These are phyloP conservation scores for Dissophora ornata DNA, from an alignment of 192 early-diverging fungal genomes.

Conservation along the genomic window DNA sequence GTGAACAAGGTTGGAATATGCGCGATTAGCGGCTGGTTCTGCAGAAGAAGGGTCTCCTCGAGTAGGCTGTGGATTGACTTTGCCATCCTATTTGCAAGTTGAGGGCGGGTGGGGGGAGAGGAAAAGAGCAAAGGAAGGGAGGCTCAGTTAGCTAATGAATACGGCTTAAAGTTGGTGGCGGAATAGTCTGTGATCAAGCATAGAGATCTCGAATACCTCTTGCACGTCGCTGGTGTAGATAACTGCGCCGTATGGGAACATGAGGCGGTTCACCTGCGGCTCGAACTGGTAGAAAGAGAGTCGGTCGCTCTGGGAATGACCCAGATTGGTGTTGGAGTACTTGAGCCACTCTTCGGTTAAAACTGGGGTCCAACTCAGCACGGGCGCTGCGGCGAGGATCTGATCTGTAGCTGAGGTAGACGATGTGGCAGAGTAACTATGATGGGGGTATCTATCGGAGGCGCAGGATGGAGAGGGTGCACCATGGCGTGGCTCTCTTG, in stretches of 20 bases:
- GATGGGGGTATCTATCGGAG: conserved; percentile 15
- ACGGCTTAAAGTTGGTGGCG: background rate
- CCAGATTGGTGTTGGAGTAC: background rate
- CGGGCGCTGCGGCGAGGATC: conserved; percentile 59
- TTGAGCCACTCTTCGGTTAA: conserved; percentile 45
- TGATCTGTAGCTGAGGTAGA: conserved; percentile 55
- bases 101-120: too few species aligned
- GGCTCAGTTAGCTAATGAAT: background rate
- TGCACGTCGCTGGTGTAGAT: conserved; percentile 33
- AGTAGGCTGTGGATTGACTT: conserved; percentile 32
- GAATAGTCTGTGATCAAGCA: too few species aligned
- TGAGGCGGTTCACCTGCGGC: conserved; percentile 34
- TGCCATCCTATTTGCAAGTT: conserved; percentile 38
- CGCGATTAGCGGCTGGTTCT: conserved; percentile 2
- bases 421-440: background rate
- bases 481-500: background rate
- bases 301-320: conserved; percentile 32
- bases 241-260: conserved; percentile 47
- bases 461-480: conserved; percentile 2
- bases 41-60: background rate
- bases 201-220: too few species aligned
- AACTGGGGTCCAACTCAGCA: conserved; percentile 54
- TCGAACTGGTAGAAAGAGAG: conserved; percentile 42
- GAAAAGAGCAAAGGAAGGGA: background rate
- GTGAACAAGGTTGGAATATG: conserved; percentile 25